Evolutionary conservation across 2,329 filamentous ascomycete species (phyloP), one percentile per base, ranked within the genome.

Genomic region (Fusarium acutatum): DNA sequence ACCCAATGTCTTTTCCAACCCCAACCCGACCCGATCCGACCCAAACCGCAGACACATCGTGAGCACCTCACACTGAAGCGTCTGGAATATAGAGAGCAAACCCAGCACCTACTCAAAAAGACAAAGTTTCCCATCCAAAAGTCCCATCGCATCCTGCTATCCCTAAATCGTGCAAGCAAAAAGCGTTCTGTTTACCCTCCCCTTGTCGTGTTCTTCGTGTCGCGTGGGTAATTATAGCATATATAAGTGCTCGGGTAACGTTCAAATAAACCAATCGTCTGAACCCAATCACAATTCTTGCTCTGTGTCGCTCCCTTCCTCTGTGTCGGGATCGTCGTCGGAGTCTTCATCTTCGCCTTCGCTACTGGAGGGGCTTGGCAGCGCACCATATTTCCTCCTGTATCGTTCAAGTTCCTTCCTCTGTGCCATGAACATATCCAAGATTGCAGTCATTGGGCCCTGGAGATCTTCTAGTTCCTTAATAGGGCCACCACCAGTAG

Each of bases 361-460:
- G 64, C 75, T 78, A 57, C 79, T 79, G 12, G 71, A 71, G 22
- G 67, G 35, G 30, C 64, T 74, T 22, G 77, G 75, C 38, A 90
- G 77, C 10, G 83, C 80, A 44, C 88, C 89, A 69, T 85, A 90
- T 56, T 79, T 83, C 35, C 83, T 84, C 78, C 88, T 90, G 81
- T 93, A 92, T 64, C 81, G 83, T 78, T 90, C 86, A 53, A 95
- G 84, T 79, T 95, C 90, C 35, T 86, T 85, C 65, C 94, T 83
- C 78, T 93, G 89, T 35, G 84, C 81, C 40, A 88, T 83, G 37
- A 96, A 85, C 47, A 88, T 87, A 47, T 84, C 83, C 26, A 97
- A 85, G 26, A 98, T 88, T 22, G 92, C 89, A 17, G 86, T 82
- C 88, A 98, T 97, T 6, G 95, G 93, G 26, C 90, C 92, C 17